Conservation (phyloP, 345 rosid species). For the Hibiscus trionum region DNA sequence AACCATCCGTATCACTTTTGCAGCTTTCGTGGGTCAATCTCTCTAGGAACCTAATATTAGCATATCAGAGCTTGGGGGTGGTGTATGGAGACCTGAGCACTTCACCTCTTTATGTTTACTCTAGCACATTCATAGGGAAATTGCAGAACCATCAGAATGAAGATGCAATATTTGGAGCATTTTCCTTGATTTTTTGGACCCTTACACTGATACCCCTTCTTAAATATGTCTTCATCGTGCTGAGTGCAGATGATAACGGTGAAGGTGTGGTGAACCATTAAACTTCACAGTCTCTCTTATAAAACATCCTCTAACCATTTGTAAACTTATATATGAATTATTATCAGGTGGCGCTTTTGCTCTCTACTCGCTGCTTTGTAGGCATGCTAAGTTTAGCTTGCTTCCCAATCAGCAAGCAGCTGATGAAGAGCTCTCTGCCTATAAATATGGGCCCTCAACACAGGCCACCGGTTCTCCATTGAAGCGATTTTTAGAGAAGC, state of each 20-base stretch:
- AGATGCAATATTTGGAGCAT: slow-evolving; percentile 69
- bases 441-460: slow-evolving; percentile 53
- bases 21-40: slow-evolving; percentile 68
- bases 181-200: slow-evolving; percentile 91
- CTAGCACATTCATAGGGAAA: slow-evolving; percentile 52
- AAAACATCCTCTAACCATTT: slow-evolving; percentile 1
- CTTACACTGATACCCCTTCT: slow-evolving; percentile 68
- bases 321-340: slow-evolving; percentile 18
- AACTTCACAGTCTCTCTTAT: not conserved
- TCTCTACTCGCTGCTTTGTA: slow-evolving; percentile 80
- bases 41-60: slow-evolving; percentile 57
- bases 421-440: slow-evolving; percentile 86
- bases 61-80: slow-evolving; percentile 89
- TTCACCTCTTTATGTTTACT: slow-evolving; percentile 81
- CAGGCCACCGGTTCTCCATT: slow-evolving; percentile 36
- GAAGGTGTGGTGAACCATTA: slow-evolving; percentile 48
- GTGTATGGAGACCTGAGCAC: slow-evolving; percentile 83
- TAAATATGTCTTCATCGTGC: slow-evolving; percentile 53
- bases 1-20: slow-evolving; percentile 10
- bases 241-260: slow-evolving; percentile 76
- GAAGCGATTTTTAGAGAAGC: slow-evolving; percentile 67
- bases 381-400: slow-evolving; percentile 79
- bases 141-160: slow-evolving; percentile 42
- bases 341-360: slow-evolving; percentile 81
- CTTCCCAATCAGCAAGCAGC: slow-evolving; percentile 97